Base-by-base conservation (phyloP, 2,329 filamentous ascomycete species). In the Alternaria conjuncta region DNA sequence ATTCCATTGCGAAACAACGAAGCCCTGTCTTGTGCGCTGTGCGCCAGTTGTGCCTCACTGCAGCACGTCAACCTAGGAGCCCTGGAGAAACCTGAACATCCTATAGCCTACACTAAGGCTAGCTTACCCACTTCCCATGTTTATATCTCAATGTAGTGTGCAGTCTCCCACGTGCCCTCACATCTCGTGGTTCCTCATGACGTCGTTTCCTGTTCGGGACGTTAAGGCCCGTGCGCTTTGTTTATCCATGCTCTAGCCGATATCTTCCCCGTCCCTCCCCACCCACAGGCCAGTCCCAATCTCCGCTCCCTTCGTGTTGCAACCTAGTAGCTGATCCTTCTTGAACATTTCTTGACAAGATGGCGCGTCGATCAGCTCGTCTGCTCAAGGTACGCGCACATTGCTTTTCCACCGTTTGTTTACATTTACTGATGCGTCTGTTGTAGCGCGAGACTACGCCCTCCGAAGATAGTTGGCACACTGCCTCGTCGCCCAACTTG, bases 331-430 rank as follows among this genome's bases (percentile, higher is more conserved):
- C 47, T 44, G 51, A 43, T 44, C 51, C 63, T 60, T 55, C 54
- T 57, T 63, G 55, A 50, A 61, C 41, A 65, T 26, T 36, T 50
- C 32, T 60, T 47, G 43, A 59, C 67, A 73, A 59, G 55, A 80
- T 79, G 78, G 77, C 77, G 67, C 70, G 78, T 57, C 75, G 78
- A 49, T 80, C 78, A 59, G 78, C 78, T 55, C 71, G 78, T 47
- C 70, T 80, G 43, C 74, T 75, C 36, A 79, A 79, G 77, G 78
- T 79, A 75, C 43, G 45, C 49, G 47, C 21, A 12, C 25, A 18
- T 41, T 41, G 49, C 41, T 60, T 30, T 55, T 55, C 49, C 18
- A 15, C 46, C 15, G 63, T 69, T 74, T 76, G 72, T 77, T 76
- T 75, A 75, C 72, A 65, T 67, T 45, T 65, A 69, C 73, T 74